Conservation (phyloP, 1,139 yeast genomes). For the Kodamaea arcana region DNA sequence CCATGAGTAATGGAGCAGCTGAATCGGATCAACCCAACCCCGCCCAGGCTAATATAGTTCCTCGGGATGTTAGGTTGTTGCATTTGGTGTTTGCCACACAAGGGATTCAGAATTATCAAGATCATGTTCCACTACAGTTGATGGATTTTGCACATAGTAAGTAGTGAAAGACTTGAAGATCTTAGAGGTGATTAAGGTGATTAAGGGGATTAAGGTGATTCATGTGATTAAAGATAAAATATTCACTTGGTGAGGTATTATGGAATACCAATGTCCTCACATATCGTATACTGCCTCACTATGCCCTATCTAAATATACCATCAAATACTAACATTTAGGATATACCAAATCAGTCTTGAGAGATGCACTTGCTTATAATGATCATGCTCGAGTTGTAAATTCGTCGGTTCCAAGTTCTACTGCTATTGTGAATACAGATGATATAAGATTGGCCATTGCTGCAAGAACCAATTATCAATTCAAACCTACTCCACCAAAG, state of each 20-base stretch:
- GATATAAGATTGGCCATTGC: constrained; percentile 91
- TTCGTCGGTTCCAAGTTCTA: constrained; percentile 33
- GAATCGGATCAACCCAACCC: constrained; percentile 3
- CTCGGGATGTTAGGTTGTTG: constrained; percentile 86
- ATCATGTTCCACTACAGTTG: constrained; percentile 88
- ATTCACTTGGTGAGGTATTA: too few relatives aligned
- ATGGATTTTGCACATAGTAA: constrained; percentile 89
- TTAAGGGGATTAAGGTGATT: too few relatives aligned
- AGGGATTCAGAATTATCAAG: constrained; percentile 88
- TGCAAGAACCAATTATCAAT: constrained; percentile 89
- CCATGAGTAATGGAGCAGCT: constrained; percentile 1
- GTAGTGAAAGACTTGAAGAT: too few relatives aligned
- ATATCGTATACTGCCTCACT: too few relatives aligned
- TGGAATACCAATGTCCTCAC: too few relatives aligned
- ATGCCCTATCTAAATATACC: too few relatives aligned
- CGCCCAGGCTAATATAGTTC: constrained; percentile 37
- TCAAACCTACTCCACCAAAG: constrained; percentile 93
- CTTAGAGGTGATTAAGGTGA: too few relatives aligned
- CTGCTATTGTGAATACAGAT: constrained; percentile 67
- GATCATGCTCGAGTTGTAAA: constrained; percentile 64
- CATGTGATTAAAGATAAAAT: too few relatives aligned
- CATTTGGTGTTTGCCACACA: constrained; percentile 92
- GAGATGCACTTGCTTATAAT: constrained; percentile 83
- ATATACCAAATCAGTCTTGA: constrained; percentile 79
- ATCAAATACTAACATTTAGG: constrained; percentile 30